Evolutionary conservation across 768 basidiomycete genomes (phyloP).

Genomic region (Candolleomyces eurysporus): DNA sequence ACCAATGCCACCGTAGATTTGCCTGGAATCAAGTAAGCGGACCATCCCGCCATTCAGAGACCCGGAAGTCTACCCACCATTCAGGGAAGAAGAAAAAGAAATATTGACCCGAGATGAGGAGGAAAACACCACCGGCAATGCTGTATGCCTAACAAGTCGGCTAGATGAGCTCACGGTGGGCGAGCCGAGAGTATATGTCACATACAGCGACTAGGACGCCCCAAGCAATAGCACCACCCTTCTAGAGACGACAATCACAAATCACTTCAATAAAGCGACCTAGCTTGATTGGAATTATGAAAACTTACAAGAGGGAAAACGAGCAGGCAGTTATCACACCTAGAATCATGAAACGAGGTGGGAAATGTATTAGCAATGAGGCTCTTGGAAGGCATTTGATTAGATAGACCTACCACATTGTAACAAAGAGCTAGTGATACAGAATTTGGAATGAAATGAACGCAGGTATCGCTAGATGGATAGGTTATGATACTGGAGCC

Average conservation of each 20-base stretch:
- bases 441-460: conserved; percentile 15
- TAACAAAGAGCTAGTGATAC: conserved; percentile 17
- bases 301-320: conserved; percentile 65
- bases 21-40: conserved; percentile 36
- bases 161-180: conserved; percentile 5
- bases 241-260: conserved; percentile 37
- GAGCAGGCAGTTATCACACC: conserved; percentile 81
- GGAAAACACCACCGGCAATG: conserved; percentile 61
- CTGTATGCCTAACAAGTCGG: conserved; percentile 52
- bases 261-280: conserved; percentile 19
- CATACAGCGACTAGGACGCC: conserved; percentile 59
- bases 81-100: conserved; percentile 65
- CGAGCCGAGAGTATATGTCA: conserved; percentile 12
- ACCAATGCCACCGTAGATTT: conserved; percentile 68
- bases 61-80: conserved; percentile 40
- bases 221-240: conserved; percentile 73
- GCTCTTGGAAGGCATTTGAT: not conserved
- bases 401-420: conserved; percentile 27
- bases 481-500: not conserved
- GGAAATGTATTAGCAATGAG: conserved; percentile 3
- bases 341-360: conserved; percentile 21
- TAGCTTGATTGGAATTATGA: conserved; percentile 7
- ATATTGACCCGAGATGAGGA: conserved; percentile 60
- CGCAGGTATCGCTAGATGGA: conserved; percentile 1
- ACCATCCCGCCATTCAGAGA: not conserved